These are phyloP conservation scores for Isabelozyma pseudorhagii DNA, from an alignment of 805 yeast species.

Conservation along the genomic window DNA sequence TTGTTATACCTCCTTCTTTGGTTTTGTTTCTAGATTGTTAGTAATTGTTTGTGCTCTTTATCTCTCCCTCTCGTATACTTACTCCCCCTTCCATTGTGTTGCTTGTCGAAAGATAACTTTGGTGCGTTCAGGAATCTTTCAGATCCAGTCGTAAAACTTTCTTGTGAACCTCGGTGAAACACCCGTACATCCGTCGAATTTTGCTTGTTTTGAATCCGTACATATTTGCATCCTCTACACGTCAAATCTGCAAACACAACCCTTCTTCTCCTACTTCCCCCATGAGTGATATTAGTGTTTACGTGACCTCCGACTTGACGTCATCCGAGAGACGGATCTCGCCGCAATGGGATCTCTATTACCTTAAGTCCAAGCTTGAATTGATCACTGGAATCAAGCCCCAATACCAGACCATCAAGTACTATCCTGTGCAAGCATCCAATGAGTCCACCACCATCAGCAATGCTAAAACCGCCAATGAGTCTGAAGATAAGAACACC, in stretches of 20 bases:
- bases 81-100: neutral
- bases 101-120: neutral
- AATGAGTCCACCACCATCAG: slow-evolving; percentile 28
- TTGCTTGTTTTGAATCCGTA: neutral
- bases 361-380: slow-evolving; percentile 57
- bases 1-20: slow-evolving; percentile 9
- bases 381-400: slow-evolving; percentile 74
- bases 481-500: slow-evolving; percentile 9
- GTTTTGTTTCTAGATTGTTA: neutral
- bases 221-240: neutral
- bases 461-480: slow-evolving; percentile 10
- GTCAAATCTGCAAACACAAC: neutral
- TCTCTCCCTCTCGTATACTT: neutral
- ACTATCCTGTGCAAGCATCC: slow-evolving; percentile 40
- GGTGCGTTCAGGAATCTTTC: neutral
- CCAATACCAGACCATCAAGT: slow-evolving; percentile 45
- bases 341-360: slow-evolving; percentile 54
- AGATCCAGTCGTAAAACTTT: too few species aligned
- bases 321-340: slow-evolving; percentile 69
- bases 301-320: slow-evolving; percentile 62
- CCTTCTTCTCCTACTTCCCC: neutral
- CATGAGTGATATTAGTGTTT: slow-evolving; percentile 47
- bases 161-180: neutral
- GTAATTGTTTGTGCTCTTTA: neutral
- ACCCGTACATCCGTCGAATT: neutral